phyloP scores from a whole-genome alignment of 1,284 basidiomycete species.

The Cutaneotrichosporon daszewskae region DNA sequence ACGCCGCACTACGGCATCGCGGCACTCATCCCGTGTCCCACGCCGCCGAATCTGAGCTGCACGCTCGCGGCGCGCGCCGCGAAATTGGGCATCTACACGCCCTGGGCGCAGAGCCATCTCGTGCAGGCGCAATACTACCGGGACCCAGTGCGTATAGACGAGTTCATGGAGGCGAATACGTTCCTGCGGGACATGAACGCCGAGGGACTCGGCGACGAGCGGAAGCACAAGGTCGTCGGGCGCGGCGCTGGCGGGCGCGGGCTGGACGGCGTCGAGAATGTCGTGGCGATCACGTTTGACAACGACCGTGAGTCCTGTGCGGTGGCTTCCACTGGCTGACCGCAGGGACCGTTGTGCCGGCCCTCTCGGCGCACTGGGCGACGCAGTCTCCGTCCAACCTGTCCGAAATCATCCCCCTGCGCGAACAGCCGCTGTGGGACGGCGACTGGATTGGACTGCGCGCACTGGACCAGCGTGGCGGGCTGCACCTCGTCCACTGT shows the following conservation, averaged over 20 bases:
- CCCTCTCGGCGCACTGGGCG: conserved; percentile 43
- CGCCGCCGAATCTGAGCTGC: conserved; percentile 55
- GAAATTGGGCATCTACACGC: conserved; percentile 68
- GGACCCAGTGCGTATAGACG: conserved; percentile 66
- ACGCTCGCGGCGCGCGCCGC: conserved; percentile 66
- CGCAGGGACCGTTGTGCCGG: conserved; percentile 30
- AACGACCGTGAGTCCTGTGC: conserved; percentile 32
- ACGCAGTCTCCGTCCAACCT: conserved; percentile 36
- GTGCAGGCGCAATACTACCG: conserved; percentile 92
- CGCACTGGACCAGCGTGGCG: conserved; percentile 63
- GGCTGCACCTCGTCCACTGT: conserved; percentile 63
- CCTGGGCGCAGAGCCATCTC: conserved; percentile 75
- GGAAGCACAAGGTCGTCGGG: conserved; percentile 7
- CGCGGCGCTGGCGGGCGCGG: conserved; percentile 27
- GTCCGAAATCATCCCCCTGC: conserved; percentile 63
- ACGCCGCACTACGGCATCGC: conserved; percentile 46
- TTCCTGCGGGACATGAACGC: conserved; percentile 48
- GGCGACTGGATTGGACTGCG: conserved; percentile 86
- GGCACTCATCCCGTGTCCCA: conserved; percentile 45
- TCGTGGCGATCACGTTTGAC: conserved; percentile 48
- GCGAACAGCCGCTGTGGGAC: conserved; percentile 66
- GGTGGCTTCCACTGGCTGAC: not conserved
- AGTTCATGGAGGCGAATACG: conserved; percentile 63
- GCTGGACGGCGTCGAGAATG: conserved; percentile 37
- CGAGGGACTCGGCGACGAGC: conserved; percentile 14